These are phyloP conservation scores for Coleophoma eucalyptorum DNA, from an alignment of 2,329 filamentous ascomycete genomes.

Conservation along the genomic window DNA sequence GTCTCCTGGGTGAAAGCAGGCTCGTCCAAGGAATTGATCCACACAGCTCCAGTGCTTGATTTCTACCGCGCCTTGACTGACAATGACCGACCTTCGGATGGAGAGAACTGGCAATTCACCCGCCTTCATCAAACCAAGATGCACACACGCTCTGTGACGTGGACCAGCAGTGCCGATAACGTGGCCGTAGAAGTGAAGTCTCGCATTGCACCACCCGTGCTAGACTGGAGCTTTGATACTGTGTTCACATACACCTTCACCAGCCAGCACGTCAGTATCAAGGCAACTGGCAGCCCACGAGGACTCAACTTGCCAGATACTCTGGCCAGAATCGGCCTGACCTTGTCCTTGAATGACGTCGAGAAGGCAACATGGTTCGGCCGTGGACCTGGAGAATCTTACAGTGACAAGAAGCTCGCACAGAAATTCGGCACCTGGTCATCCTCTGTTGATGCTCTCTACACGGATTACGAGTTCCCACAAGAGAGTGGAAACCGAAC, in stretches of 20 bases:
- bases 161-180: conserved; percentile 12
- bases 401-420: conserved; percentile 62
- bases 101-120: conserved; percentile 50
- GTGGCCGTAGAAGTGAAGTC: conserved; percentile 42
- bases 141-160: conserved; percentile 33
- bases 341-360: conserved; percentile 36
- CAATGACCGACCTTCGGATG: conserved; percentile 55
- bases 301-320: conserved; percentile 49
- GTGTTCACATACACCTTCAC: conserved; percentile 52
- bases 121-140: conserved; percentile 42
- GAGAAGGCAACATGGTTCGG: conserved; percentile 58
- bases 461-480: conserved; percentile 61
- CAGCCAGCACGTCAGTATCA: conserved; percentile 42
- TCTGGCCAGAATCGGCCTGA: conserved; percentile 61
- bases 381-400: conserved; percentile 61
- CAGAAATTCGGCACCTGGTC: conserved; percentile 54
- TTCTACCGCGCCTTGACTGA: conserved; percentile 65
- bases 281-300: conserved; percentile 41
- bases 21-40: conserved; percentile 34
- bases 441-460: conserved; percentile 44
- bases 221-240: conserved; percentile 55
- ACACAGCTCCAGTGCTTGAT: conserved; percentile 40
- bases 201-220: conserved; percentile 57
- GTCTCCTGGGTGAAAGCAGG: conserved; percentile 34
- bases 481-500: conserved; percentile 65